Percentiles rank a stretch among this genome's conserved stretches.
These are phyloP conservation scores for Parachlorella kessleri DNA, from an alignment of 139 green algal genomes.

Conservation along the genomic window DNA sequence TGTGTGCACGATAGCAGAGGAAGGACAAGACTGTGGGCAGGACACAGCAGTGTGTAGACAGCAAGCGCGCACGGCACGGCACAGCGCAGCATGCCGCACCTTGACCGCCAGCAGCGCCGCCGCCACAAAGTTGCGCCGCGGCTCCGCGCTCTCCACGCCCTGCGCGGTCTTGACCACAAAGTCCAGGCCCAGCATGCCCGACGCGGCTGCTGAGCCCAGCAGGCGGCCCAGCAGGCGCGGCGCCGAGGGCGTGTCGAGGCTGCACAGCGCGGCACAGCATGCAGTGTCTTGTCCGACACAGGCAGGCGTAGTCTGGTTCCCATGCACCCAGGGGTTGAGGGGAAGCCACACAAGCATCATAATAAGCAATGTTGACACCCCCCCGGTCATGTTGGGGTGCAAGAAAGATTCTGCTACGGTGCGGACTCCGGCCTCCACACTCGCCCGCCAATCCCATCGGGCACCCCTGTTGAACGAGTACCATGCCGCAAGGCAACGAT, in stretches of 20 bases:
- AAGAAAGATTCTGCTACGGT: too few species aligned
- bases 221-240: conserved; percentile 71
- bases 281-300: too few species aligned
- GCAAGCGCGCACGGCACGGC: neutral
- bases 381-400: too few species aligned
- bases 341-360: too few species aligned
- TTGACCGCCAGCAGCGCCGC: conserved; percentile 50
- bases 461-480: too few species aligned
- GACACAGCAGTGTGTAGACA: neutral
- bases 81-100: neutral
- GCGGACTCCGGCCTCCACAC: too few species aligned
- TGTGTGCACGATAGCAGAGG: neutral
- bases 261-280: too few species aligned
- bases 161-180: conserved; percentile 30
- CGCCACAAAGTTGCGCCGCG: conserved; percentile 60
- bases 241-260: conserved; percentile 76
- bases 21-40: neutral
- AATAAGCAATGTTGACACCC: too few species aligned
- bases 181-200: conserved; percentile 36
- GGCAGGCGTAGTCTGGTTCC: too few species aligned
- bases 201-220: conserved; percentile 46
- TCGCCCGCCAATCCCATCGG: too few species aligned
- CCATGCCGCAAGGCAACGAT: too few species aligned
- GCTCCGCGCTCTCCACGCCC: conserved; percentile 53
- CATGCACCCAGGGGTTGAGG: too few species aligned